Base-by-base conservation (phyloP, 805 yeast genomes). In the Candida manassasensis region DNA sequence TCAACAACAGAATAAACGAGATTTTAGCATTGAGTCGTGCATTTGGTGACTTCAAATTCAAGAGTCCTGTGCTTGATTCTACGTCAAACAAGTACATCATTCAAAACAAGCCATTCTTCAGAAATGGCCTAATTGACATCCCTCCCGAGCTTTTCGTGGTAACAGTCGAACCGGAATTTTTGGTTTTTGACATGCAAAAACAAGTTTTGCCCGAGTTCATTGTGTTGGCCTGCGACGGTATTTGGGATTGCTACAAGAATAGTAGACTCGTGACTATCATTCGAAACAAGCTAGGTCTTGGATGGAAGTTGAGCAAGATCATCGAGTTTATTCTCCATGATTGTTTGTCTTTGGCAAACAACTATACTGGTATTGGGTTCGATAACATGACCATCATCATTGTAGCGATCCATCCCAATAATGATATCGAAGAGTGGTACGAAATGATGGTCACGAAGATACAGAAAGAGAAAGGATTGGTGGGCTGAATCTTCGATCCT, bases 301-400 rank as follows among this genome's bases (percentile, higher is more conserved):
- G 84, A 2, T 67, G 77, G 57, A 71, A 67, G 39, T 55, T 82
- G 15, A 75, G 78, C 28, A 77, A 74, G 29, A 78, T 82, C 15
- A 67, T 74, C 13, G 80, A 78, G 34, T 68, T 70, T 37, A 55
- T 83, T 2, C 56, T 84, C 36, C 84, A 81, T 44, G 78, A 75
- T 42, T 79, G 87, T 38, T 70, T 84, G 34, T 69, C 76, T 5
- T 75, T 78, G 73, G 89, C 90, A 1, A 75, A 81, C 44, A 78
- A 81, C 22, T 68, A 73, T 19, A 84, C 90, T 0, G 93, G 93
- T 2, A 74, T 82, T 17, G 94, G 94, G 1, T 83, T 81, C 47
- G 94, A 84, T 54, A 84, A 84, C 50, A 84, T 84, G 90, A 82
- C 89, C 0, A 62, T 81, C 13, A 69, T 81, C n/a, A 72, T 84